Conservation (phyloP, 768 basidiomycete species). For the Amanita pseudoporphyria region DNA sequence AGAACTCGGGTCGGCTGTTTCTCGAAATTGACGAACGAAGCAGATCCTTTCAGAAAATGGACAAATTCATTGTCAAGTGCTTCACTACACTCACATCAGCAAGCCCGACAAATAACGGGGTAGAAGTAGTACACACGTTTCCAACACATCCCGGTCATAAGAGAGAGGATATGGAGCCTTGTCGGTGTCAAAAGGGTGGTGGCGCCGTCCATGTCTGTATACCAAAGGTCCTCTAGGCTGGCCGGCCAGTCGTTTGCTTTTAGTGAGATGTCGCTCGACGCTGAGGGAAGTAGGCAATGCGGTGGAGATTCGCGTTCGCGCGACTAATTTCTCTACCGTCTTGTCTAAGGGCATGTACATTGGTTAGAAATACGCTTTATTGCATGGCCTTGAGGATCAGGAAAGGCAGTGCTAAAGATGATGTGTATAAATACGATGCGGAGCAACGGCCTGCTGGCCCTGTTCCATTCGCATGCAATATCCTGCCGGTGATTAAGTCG, state of each 20-base stretch:
- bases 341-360: not conserved
- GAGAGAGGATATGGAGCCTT: slow-evolving; percentile 76
- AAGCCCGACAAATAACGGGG: not conserved
- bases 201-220: slow-evolving; percentile 49
- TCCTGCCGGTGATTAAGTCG: too few relatives aligned
- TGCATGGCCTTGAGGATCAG: not conserved
- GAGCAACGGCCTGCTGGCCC: slow-evolving; percentile 40
- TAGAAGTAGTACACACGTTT: slow-evolving; percentile 41
- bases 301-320: not conserved
- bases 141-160: slow-evolving; percentile 58
- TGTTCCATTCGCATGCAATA: slow-evolving; percentile 14
- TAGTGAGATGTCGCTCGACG: not conserved
- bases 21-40: slow-evolving; percentile 50
- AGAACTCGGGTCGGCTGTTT: slow-evolving; percentile 44
- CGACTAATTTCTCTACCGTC: not conserved
- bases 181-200: slow-evolving; percentile 60
- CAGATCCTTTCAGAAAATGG: slow-evolving; percentile 40
- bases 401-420: slow-evolving; percentile 24
- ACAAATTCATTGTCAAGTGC: slow-evolving; percentile 42
- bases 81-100: slow-evolving; percentile 29
- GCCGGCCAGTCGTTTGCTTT: slow-evolving; percentile 27
- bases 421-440: slow-evolving; percentile 27
- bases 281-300: not conserved
- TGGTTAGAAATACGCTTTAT: not conserved
- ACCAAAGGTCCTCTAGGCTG: slow-evolving; percentile 42